phyloP scores from a whole-genome alignment of 805 yeast species.

The Scheffersomyces coipomensis region DNA sequence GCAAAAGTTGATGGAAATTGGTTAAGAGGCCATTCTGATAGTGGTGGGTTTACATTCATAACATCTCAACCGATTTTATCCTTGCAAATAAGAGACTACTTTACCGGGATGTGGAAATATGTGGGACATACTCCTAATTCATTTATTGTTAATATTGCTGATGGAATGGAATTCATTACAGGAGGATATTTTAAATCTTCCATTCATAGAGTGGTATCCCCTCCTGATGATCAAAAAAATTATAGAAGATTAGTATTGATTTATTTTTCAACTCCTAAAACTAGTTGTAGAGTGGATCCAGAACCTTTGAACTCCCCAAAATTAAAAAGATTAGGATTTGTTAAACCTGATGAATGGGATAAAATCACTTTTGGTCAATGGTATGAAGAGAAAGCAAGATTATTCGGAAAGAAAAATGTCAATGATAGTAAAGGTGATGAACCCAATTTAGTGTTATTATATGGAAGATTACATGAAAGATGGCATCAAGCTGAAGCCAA shows the following conservation, averaged over 20 bases:
- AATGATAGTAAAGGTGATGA: slow-evolving; percentile 34
- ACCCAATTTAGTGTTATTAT: slow-evolving; percentile 34
- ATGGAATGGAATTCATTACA: slow-evolving; percentile 29
- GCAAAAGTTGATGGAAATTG: slow-evolving; percentile 23
- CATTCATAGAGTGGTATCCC: slow-evolving; percentile 24
- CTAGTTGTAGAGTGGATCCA: slow-evolving; percentile 19
- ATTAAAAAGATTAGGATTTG: slow-evolving; percentile 17
- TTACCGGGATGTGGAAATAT: slow-evolving; percentile 26
- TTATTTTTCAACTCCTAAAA: slow-evolving; percentile 23
- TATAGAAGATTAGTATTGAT: slow-evolving; percentile 22
- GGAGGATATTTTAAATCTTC: slow-evolving; percentile 28
- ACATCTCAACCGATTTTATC: slow-evolving; percentile 31
- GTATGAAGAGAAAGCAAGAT: slow-evolving; percentile 44
- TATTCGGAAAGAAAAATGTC: slow-evolving; percentile 40
- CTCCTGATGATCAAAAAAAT: slow-evolving; percentile 23
- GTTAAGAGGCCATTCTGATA: slow-evolving; percentile 31
- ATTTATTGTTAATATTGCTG: slow-evolving; percentile 28
- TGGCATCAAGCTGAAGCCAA: slow-evolving; percentile 37
- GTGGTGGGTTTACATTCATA: slow-evolving; percentile 28
- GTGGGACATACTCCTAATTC: slow-evolving; percentile 29
- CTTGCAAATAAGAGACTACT: slow-evolving; percentile 28
- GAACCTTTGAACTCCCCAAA: slow-evolving; percentile 24
- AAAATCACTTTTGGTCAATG: slow-evolving; percentile 23
- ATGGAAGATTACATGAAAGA: slow-evolving; percentile 42
- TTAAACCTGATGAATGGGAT: slow-evolving; percentile 25